These are phyloP conservation scores for Kingdonia uniflora DNA, from an alignment of 164 flowering plant species.

Conservation along the genomic window DNA sequence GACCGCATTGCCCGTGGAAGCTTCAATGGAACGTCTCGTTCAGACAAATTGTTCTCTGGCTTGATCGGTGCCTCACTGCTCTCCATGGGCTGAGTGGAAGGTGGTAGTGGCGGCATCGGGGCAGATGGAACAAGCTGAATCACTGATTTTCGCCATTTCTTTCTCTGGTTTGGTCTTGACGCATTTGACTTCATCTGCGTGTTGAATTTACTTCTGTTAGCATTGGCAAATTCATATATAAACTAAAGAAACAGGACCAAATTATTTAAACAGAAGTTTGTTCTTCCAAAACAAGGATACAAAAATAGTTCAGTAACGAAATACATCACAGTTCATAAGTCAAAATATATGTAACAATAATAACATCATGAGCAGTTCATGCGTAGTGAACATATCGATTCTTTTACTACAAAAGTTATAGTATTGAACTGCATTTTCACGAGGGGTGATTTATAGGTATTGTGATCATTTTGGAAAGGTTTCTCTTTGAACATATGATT, in stretches of 20 bases:
- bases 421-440: too few relatives aligned
- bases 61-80: slow-evolving; percentile 20
- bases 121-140: slow-evolving; percentile 70
- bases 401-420: too few relatives aligned
- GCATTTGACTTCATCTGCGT: slow-evolving; percentile 54
- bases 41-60: slow-evolving; percentile 19
- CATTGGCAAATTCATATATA: too few relatives aligned
- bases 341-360: too few relatives aligned
- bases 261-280: not conserved
- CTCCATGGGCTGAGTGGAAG: slow-evolving; percentile 22
- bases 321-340: too few relatives aligned
- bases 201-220: not conserved
- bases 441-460: too few relatives aligned
- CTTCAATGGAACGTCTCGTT: slow-evolving; percentile 37
- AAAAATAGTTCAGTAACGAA: too few relatives aligned
- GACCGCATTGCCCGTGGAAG: slow-evolving; percentile 77
- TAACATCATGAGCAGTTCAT: too few relatives aligned
- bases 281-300: too few relatives aligned
- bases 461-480: too few relatives aligned
- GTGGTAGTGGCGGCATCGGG: slow-evolving; percentile 40
- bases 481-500: too few relatives aligned
- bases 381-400: too few relatives aligned
- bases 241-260: not conserved
- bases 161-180: slow-evolving; percentile 53
- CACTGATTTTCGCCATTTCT: slow-evolving; percentile 59